A percentile compares a stretch with the other conserved stretches of the same genome.
Conservation (phyloP, 495 filamentous ascomycete genomes). For the Cercophora scortea region DNA sequence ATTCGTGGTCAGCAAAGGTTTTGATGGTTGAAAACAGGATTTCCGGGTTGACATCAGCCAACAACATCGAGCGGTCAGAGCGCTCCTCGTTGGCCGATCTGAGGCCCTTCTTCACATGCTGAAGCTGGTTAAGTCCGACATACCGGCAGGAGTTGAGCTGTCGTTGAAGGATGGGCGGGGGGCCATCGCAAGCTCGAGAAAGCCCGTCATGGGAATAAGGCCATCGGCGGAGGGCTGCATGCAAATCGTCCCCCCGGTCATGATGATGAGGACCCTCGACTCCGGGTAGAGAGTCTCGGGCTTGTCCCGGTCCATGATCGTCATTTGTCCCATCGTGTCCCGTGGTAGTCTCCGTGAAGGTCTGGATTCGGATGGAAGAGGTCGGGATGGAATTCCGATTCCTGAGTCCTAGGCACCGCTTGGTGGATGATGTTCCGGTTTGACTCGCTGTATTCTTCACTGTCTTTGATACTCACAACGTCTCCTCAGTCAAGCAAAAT, state of each 20-base stretch:
- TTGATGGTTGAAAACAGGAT: neutral
- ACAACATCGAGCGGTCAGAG: neutral
- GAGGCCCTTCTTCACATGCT: no score
- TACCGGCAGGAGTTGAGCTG: slow-evolving; percentile 38
- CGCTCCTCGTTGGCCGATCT: neutral
- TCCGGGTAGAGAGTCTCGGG: slow-evolving; percentile 45
- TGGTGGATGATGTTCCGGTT: neutral
- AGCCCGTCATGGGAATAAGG: slow-evolving; percentile 66
- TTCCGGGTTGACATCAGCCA: neutral
- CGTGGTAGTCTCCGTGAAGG: neutral
- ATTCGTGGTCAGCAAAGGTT: slow-evolving; percentile 2
- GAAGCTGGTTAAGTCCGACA: neutral
- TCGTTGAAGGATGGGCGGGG: slow-evolving; percentile 89
- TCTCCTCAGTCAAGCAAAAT: no score
- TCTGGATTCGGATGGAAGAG: neutral
- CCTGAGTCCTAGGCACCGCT: neutral
- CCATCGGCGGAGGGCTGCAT: slow-evolving; percentile 69
- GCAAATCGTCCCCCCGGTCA: slow-evolving; percentile 94
- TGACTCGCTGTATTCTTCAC: no score
- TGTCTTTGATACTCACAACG: no score
- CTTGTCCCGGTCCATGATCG: slow-evolving; percentile 16
- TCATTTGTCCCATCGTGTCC: slow-evolving; percentile 15
- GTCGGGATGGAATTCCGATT: neutral
- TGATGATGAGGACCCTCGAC: slow-evolving; percentile 79
- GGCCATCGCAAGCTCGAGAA: slow-evolving; percentile 74